Evolutionary conservation across 768 basidiomycete species (phyloP).

Genomic region (Lentinula guzmanii): DNA sequence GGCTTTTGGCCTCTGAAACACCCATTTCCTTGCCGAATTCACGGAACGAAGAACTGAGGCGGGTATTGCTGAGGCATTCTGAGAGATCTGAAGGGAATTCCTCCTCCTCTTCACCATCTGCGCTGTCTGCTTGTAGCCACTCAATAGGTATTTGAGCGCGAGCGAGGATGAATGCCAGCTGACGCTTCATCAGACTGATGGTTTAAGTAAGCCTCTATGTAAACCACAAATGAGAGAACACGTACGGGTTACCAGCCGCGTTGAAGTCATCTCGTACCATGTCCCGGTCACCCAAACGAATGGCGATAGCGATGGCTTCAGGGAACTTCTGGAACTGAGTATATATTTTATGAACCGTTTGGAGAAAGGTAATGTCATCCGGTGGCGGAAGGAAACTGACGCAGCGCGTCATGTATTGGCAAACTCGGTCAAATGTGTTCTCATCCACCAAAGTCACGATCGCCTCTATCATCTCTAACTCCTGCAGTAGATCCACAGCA

Average conservation of each 20-base stretch:
- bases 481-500: slow-evolving; percentile 92
- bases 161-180: slow-evolving; percentile 90
- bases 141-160: slow-evolving; percentile 87
- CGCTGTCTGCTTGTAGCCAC: slow-evolving; percentile 70
- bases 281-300: slow-evolving; percentile 75
- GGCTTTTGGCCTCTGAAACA: slow-evolving; percentile 80
- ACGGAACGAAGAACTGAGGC: slow-evolving; percentile 78
- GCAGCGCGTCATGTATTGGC: slow-evolving; percentile 94
- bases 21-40: slow-evolving; percentile 93
- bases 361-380: slow-evolving; percentile 86
- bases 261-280: slow-evolving; percentile 86
- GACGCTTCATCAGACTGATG: slow-evolving; percentile 80
- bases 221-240: slow-evolving; percentile 8
- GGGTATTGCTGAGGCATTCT: slow-evolving; percentile 82
- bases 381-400: slow-evolving; percentile 88
- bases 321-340: slow-evolving; percentile 83
- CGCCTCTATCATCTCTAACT: slow-evolving; percentile 82
- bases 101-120: slow-evolving; percentile 43
- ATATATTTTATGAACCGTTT: slow-evolving; percentile 86
- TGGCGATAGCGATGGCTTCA: slow-evolving; percentile 82
- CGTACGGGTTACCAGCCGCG: slow-evolving; percentile 82
- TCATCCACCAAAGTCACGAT: slow-evolving; percentile 77
- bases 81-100: slow-evolving; percentile 76
- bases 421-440: slow-evolving; percentile 85
- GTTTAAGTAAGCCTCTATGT: background rate